Evolutionary conservation across 768 basidiomycete genomes (phyloP).

Genomic region (Asterophora lycoperdoides): DNA sequence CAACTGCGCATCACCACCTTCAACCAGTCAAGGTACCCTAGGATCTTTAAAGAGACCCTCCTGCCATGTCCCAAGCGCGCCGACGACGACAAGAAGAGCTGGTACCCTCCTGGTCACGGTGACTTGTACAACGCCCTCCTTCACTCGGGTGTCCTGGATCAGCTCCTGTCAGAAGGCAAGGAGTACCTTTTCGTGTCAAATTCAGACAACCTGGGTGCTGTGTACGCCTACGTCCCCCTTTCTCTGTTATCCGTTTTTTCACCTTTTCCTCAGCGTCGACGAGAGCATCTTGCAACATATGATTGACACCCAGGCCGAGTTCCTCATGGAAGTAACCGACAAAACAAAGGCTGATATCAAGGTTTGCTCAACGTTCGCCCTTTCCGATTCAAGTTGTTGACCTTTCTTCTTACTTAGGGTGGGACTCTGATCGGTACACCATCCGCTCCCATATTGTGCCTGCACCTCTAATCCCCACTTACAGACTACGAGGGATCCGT

Average conservation of each 20-base stretch:
- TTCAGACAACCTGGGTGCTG: conserved; percentile 93
- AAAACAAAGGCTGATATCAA: conserved; percentile 88
- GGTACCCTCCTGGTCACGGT: conserved; percentile 98
- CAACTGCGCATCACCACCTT: conserved; percentile 90
- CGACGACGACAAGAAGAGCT: conserved; percentile 81
- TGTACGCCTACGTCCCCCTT: conserved; percentile 42
- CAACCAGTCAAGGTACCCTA: conserved; percentile 93
- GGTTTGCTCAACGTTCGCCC: conserved; percentile 5
- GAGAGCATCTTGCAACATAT: conserved; percentile 83
- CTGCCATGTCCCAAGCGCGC: conserved; percentile 78
- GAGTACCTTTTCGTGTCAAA: conserved; percentile 98
- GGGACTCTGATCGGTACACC: conserved; percentile 71
- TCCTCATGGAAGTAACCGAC: conserved; percentile 94
- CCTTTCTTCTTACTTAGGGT: conserved; percentile 38
- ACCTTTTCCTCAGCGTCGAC: conserved; percentile 53
- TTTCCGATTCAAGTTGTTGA: background rate
- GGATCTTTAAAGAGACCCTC: conserved; percentile 85
- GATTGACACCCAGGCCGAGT: conserved; percentile 77
- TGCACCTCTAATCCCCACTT: background rate
- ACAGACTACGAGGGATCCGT: conserved; percentile 81
- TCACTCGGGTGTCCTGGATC: conserved; percentile 88
- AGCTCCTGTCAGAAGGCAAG: conserved; percentile 86
- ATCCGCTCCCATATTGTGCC: background rate
- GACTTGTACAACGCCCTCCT: conserved; percentile 91
- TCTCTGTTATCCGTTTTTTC: background rate